Evolutionary conservation across 768 basidiomycete genomes (phyloP).

Genomic region (Agaricus blazei): DNA sequence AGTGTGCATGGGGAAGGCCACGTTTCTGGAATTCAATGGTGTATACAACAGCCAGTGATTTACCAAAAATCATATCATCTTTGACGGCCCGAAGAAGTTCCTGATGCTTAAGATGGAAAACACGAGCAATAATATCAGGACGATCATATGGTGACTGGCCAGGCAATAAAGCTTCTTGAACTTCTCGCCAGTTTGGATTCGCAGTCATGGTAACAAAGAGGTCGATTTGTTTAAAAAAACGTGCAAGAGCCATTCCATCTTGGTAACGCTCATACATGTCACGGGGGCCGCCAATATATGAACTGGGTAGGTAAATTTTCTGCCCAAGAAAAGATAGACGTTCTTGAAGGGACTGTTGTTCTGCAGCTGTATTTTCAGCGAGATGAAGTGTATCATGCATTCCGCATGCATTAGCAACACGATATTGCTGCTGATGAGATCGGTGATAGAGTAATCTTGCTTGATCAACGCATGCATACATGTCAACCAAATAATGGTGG

Average conservation of each 20-base stretch:
- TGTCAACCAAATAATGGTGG: conserved; percentile 40
- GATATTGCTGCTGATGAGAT: conserved; percentile 30
- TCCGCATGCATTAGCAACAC: conserved; percentile 27
- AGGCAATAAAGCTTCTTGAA: conserved; percentile 30
- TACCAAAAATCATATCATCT: conserved; percentile 37
- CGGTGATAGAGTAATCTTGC: conserved; percentile 27
- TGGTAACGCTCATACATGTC: conserved; percentile 37
- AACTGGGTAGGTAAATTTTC: conserved; percentile 22
- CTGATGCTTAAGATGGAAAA: conserved; percentile 40
- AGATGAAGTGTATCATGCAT: too few relatives aligned
- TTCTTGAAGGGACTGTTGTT: too few relatives aligned
- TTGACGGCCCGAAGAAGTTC: conserved; percentile 30
- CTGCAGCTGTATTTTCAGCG: too few relatives aligned
- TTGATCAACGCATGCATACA: conserved; percentile 42
- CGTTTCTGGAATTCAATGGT: conserved; percentile 57
- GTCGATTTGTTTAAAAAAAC: conserved; percentile 28
- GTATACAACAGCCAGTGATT: conserved; percentile 37
- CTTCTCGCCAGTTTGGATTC: conserved; percentile 44
- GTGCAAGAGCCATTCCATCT: conserved; percentile 37
- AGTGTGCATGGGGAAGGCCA: conserved; percentile 51
- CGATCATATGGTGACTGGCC: conserved; percentile 34
- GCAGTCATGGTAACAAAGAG: conserved; percentile 46
- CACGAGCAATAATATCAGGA: conserved; percentile 40
- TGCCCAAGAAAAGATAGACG: too few relatives aligned
- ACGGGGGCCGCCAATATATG: conserved; percentile 22